Evolutionary conservation across 345 rosid species (phyloP).

Genomic region (Arabidopsis arenosa): DNA sequence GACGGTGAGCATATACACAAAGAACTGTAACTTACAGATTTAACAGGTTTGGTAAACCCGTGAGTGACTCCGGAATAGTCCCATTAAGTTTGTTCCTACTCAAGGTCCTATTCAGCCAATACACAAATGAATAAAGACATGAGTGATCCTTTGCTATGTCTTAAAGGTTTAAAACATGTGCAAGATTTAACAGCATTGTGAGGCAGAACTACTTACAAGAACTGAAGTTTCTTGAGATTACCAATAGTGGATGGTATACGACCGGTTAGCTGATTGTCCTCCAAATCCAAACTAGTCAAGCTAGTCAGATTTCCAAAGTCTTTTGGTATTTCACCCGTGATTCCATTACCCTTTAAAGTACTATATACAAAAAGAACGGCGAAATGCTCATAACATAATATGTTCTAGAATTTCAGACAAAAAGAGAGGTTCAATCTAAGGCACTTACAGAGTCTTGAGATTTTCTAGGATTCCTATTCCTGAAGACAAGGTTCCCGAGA

Average conservation of each 20-base stretch:
- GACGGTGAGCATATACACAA: conserved; percentile 1
- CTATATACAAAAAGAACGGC: conserved; percentile 50
- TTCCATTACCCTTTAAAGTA: conserved; percentile 89
- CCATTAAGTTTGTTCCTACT: conserved; percentile 89
- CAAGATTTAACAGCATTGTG: conserved; percentile 22
- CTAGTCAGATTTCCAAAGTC: conserved; percentile 85
- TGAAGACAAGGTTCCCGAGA: conserved; percentile 78
- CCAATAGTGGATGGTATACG: conserved; percentile 84
- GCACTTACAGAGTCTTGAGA: conserved; percentile 78
- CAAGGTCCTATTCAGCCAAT: conserved; percentile 64
- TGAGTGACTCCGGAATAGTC: conserved; percentile 72
- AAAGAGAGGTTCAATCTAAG: not conserved
- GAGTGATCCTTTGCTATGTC: not conserved
- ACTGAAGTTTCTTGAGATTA: conserved; percentile 83
- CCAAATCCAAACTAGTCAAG: conserved; percentile 89
- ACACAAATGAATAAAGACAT: conserved; percentile 22
- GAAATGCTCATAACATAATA: conserved; percentile 22
- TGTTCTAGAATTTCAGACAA: not conserved
- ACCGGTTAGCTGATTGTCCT: conserved; percentile 77
- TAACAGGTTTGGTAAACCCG: conserved; percentile 65
- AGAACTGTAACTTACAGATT: conserved; percentile 63
- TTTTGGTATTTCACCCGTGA: conserved; percentile 82
- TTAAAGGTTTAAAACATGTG: not conserved
- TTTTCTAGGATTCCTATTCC: conserved; percentile 62
- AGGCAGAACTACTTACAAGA: conserved; percentile 70